Evolutionary conservation across 257 asterid species (phyloP), one percentile per base, ranked within the genome.

Genomic region (Forsythia viridissima): DNA sequence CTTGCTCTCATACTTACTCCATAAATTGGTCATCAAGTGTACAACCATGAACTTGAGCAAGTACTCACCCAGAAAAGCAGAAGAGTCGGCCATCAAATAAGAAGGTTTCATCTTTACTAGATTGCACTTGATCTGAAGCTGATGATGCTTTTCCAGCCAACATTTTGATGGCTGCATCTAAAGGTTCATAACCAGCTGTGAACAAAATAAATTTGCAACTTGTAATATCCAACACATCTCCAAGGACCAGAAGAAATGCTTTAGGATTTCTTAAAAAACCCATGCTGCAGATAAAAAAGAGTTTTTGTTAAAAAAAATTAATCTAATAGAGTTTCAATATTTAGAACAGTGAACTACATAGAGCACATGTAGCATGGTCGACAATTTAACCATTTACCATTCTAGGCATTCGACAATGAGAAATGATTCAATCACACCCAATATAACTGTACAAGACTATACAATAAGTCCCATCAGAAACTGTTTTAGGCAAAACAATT

Each of bases 21-120:
- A 20, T 10, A 8, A n/a, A 59, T n/a, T 59, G 67, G 1, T 20
- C 67, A 36, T 21, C 3, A 20, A 59, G 15, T 20, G 67, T 59
- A 21, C 30, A 59, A 8, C 37, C 34, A 59, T 20, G 37, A 59
- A 15, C 18, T 76, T 63, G 37, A 81, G 39, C 67, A 79, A 69
- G 66, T 72, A 81, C 94, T 84, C 71, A 93, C 98, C 99, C 98
- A 8, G 96, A 88, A 85, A 87, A 93, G 88, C 94, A 95, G 81
- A 92, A 87, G 71, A 95, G 90, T 39, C 90, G 83, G 65, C 87
- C 92, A 42, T 82, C 90, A 72, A 92, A 93, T 75, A 93, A 86
- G 85, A 81, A 84, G 81, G 84, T 85, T 82, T 88, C 94, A 70
- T 80, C 91, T 57, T 82, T 87, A 85, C 84, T 76, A 75, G 79